phyloP scores from a whole-genome alignment of 2,329 filamentous ascomycete species.

The Lachnellula willkommii region DNA sequence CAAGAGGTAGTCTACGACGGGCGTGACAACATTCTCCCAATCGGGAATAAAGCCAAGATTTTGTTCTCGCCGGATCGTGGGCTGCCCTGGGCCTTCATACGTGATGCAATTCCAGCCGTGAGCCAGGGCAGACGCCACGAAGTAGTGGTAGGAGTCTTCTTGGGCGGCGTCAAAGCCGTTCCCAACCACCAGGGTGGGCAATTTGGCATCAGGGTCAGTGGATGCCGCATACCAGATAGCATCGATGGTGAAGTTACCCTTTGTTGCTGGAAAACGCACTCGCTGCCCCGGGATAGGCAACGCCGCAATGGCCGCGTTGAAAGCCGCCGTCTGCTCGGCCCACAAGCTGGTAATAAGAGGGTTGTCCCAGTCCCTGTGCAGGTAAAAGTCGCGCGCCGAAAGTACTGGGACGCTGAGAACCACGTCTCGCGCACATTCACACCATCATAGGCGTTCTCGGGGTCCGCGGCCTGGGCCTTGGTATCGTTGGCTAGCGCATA shows the following conservation, averaged over 20 bases:
- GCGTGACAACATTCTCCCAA: conserved; percentile 39
- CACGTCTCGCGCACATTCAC: conserved; percentile 2
- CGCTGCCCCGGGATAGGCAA: background rate
- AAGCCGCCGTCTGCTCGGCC: conserved; percentile 1
- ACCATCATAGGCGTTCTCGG: background rate
- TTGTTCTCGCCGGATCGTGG: conserved; percentile 37
- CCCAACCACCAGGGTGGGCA: background rate
- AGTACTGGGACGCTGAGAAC: conserved; percentile 9
- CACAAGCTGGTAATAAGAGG: conserved; percentile 4
- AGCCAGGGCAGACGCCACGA: conserved; percentile 8
- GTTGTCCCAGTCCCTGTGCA: conserved; percentile 5
- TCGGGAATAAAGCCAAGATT: conserved; percentile 39
- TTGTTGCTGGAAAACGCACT: background rate
- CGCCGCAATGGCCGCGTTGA: conserved; percentile 2
- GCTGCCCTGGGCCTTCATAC: conserved; percentile 44
- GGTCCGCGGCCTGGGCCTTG: conserved; percentile 2
- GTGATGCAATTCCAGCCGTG: conserved; percentile 41
- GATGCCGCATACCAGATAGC: background rate
- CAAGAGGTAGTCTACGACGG: conserved; percentile 37
- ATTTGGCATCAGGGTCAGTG: background rate
- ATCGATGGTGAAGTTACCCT: background rate
- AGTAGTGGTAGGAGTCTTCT: background rate
- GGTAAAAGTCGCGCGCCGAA: conserved; percentile 11
- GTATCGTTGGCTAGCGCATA: background rate
- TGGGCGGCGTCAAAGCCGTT: background rate